phyloP scores from a whole-genome alignment of 176 grass and related monocot species.

The Cenchrus purpureus region DNA sequence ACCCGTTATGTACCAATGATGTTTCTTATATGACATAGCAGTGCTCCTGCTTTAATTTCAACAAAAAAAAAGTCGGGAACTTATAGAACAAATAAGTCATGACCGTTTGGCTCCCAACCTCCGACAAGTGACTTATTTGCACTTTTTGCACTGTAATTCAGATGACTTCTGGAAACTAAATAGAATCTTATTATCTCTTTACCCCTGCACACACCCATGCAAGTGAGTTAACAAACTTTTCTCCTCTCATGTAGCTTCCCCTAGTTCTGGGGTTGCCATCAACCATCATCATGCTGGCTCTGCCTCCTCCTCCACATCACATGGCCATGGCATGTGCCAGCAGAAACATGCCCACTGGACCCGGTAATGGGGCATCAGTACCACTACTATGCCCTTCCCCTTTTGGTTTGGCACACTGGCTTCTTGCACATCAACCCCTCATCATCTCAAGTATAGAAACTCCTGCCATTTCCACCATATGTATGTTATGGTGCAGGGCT shows the following conservation, averaged over 20 bases:
- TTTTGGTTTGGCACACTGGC: neutral
- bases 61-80: too few relatives aligned
- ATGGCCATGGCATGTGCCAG: slow-evolving; percentile 39
- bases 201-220: neutral
- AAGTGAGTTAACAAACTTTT: slow-evolving; percentile 6
- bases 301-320: slow-evolving; percentile 21
- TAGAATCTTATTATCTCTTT: neutral
- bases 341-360: slow-evolving; percentile 44
- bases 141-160: too few relatives aligned
- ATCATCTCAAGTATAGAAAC: neutral
- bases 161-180: too few relatives aligned
- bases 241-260: neutral
- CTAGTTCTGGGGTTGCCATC: slow-evolving; percentile 19
- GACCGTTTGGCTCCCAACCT: too few relatives aligned
- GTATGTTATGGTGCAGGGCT: neutral
- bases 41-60: too few relatives aligned
- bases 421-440: slow-evolving; percentile 22
- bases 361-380: slow-evolving; percentile 43
- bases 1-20: too few relatives aligned
- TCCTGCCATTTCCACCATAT: neutral
- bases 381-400: neutral
- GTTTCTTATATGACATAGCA: too few relatives aligned
- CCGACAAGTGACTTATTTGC: too few relatives aligned
- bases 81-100: too few relatives aligned
- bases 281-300: slow-evolving; percentile 40